Base-by-base conservation (phyloP, 2,329 filamentous ascomycete species). In the Cladosporium oxysporum region DNA sequence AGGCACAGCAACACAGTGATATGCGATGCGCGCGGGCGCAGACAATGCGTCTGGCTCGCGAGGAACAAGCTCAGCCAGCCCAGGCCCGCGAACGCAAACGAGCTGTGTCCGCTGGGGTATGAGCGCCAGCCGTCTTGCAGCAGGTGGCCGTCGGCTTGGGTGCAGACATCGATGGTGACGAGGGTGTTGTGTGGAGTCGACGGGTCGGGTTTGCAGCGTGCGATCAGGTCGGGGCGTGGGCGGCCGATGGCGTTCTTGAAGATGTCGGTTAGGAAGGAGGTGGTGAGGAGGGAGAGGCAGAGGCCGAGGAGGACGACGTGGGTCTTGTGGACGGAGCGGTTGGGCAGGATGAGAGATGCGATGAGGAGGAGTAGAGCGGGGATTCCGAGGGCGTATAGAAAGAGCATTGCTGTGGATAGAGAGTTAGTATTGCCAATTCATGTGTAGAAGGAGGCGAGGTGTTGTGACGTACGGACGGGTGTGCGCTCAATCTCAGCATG, bases 181-280 rank as follows among this genome's bases (percentile, higher is more conserved):
- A 89, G 78, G 35, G 79, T 72, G 69, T 88, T 80, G 60, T 79
- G 79, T 0, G 87, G 83, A 0, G 87, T 88, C 8, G 83, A 85
- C 16, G 82, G 74, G 35, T 77, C 72, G 0, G 95, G 93, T 69
- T 91, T 89, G 79, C 95, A 99, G 44, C 95, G 88, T n/a, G 90
- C 88, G 50, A 98, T 87, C 41, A 97, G 81, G 78, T 98, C 94
- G 4, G 94, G 94, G 7, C 94, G 87, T 33, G 93, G 92, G 12
- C 92, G 82, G 10, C 92, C 92, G 29, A 94, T 91, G 11, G 90
- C 86, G 75, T 96, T 97, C 79, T 99, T 99, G 75, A 98, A 84
- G 31, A 94, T 75, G 76, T 98, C 93, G 53, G 95, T 98, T 52
- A 98, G 82, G 77, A 97, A 90, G 6, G 88, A 86, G 0, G 92